phyloP scores from a whole-genome alignment of 75 land plant species.

The Gnetum montanum region DNA sequence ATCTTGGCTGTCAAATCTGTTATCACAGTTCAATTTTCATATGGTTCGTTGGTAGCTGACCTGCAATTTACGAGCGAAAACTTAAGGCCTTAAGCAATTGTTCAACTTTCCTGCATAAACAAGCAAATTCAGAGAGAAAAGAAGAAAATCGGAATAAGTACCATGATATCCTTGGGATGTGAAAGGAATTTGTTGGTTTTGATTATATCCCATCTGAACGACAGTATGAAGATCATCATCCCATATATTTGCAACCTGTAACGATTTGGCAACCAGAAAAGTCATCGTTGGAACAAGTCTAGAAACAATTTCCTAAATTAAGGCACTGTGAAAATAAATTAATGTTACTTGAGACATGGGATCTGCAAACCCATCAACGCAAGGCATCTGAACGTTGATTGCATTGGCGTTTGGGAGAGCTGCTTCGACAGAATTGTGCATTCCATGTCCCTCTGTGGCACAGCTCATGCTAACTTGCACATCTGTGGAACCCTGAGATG shows the following conservation, averaged over 20 bases:
- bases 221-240: constrained; percentile 71
- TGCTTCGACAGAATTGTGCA: constrained; percentile 17
- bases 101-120: not conserved
- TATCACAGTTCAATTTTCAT: constrained; percentile 14
- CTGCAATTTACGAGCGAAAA: constrained; percentile 5
- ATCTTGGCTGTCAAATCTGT: too few relatives aligned
- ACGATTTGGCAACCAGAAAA: not conserved
- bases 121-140: not conserved
- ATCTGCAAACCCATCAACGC: constrained; percentile 33
- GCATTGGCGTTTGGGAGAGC: constrained; percentile 16
- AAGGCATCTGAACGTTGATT: constrained; percentile 21
- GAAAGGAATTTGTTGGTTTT: constrained; percentile 18
- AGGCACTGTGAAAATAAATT: not conserved
- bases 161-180: constrained; percentile 25
- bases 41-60: constrained; percentile 3
- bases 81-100: not conserved
- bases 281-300: not conserved
- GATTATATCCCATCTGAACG: constrained; percentile 65
- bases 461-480: constrained; percentile 6
- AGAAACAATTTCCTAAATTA: not conserved
- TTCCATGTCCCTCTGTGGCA: constrained; percentile 15
- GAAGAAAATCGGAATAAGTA: constrained; percentile 5
- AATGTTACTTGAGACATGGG: constrained; percentile 38
- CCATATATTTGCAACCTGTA: constrained; percentile 52
- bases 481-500: constrained; percentile 20